These are phyloP conservation scores for Trichoderma brevicompactum DNA, from an alignment of 2,329 filamentous ascomycete genomes.

Conservation along the genomic window DNA sequence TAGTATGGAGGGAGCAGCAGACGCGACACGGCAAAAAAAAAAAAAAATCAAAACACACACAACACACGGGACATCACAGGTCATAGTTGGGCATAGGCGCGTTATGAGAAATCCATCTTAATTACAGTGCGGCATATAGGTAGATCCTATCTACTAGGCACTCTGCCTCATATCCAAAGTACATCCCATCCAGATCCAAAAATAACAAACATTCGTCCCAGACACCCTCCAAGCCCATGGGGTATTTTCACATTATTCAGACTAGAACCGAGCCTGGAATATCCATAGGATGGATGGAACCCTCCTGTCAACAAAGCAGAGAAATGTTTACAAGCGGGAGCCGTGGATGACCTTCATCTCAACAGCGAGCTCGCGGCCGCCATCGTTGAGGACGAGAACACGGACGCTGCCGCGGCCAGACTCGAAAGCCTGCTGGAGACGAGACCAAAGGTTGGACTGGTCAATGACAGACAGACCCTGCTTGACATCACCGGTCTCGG, in stretches of 20 bases:
- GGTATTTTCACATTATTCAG: slow-evolving; percentile 22
- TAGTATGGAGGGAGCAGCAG: too few relatives aligned
- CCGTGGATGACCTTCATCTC: slow-evolving; percentile 99
- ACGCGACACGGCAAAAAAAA: too few relatives aligned
- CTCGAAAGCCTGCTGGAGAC: slow-evolving; percentile 83
- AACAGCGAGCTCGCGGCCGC: slow-evolving; percentile 90
- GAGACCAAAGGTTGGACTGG: slow-evolving; percentile 85
- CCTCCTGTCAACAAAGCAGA: slow-evolving; percentile 8
- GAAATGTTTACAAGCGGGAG: slow-evolving; percentile 61
- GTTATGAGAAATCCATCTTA: slow-evolving; percentile 40
- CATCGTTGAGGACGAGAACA: slow-evolving; percentile 93
- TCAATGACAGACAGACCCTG: slow-evolving; percentile 90
- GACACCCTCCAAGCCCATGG: slow-evolving; percentile 25
- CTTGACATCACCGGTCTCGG: slow-evolving; percentile 98
- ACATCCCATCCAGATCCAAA: slow-evolving; percentile 43
- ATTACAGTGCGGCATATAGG: slow-evolving; percentile 48
- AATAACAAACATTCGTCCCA: slow-evolving; percentile 32
- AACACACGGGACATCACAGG: background rate
- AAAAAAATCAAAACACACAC: background rate
- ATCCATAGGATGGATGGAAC: slow-evolving; percentile 25
- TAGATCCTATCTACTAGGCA: slow-evolving; percentile 49
- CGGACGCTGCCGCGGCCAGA: slow-evolving; percentile 92
- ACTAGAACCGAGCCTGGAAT: slow-evolving; percentile 22
- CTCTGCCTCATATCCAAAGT: slow-evolving; percentile 43
- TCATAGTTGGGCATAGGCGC: background rate